Base-by-base conservation (phyloP, 2,329 filamentous ascomycete species). In the Exophiala phaeomuriformis region DNA sequence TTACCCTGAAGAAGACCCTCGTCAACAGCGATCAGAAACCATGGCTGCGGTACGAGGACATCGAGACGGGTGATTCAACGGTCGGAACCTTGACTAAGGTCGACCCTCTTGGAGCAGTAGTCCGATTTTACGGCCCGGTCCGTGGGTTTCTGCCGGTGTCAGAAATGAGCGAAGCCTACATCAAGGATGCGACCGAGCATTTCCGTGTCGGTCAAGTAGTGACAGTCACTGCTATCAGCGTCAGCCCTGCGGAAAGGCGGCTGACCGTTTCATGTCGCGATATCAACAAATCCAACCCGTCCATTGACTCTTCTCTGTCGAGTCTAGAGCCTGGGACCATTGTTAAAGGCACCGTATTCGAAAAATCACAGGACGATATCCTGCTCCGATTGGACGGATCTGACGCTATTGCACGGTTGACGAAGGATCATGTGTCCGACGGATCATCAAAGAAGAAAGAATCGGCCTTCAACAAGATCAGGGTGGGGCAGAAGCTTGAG, bases 101-200 rank as follows among this genome's bases (percentile, higher is more conserved):
- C 7, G 76, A 89, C 52, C 72, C 80, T 2, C 82, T 82, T 49
- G 93, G 93, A 55, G 93, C 93, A 7, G 82, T 91, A 12, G 86
- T 98, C 49, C 89, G 95, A 66, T 98, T 97, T 71, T 98, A 94
- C 65, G 89, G 89, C 12, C 72, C 77, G 5, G 76, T 98, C 19
- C 82, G 83, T 60, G 94, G 86, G 5, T 98, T 94, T 73, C 77
- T 98, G 51, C 93, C 93, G 1, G 84, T 95, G 0, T 88, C 88
- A 1, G 91, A 98, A 71, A 98, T 98, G 93, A 97, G 93, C 67
- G 93, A 98, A 68, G 90, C 90, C 7, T 96, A 86, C 66, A 96
- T 98, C 64, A 81, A 86, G 61, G 87, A 96, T 65, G 90, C 93
- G 3, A 82, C 81, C 43, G 84, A 94, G 65, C 90, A 97, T 70